Base-by-base conservation (phyloP, 768 basidiomycete genomes). In the Boletus insuetus region DNA sequence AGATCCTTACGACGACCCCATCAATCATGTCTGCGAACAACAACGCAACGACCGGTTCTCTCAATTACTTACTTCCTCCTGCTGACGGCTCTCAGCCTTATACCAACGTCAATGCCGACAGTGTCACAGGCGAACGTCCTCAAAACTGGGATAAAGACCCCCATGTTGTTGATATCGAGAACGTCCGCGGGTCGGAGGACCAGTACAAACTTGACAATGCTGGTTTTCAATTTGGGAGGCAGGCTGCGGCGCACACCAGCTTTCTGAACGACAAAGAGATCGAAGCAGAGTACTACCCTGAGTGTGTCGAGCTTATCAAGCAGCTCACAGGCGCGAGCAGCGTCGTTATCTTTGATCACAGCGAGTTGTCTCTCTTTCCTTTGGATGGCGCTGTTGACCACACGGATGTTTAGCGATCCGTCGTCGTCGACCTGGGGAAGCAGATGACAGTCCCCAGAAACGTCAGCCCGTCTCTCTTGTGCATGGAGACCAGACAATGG, bases 401-500 rank as follows among this genome's bases (percentile, higher is more conserved):
- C 22, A 14, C 26, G 35, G 14, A 32, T 50, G 19, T 35, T 0
- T 44, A 80, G 80, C 79, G 0, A 71, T 79, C 43, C 77, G 79
- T 35, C 72, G 77, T 20, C 74, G 66, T 29, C 68, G 72, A 41
- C 75, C 74, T 2, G 75, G 67, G 8, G 64, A 75, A 49, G 19
- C 51, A 22, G 73, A 70, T 17, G 73, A 75, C 55, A 55, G 65
- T 24, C 73, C 77, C 1, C 49, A 76, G 47, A 77, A 66, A 41
- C 77, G 78, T 9, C 77, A 77, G 62, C 79, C 77, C 8, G 76
- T 77, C 32, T 29, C 72, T 11, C 63, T 59, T 9, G 76, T 74
- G 11, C 80, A 80, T 59, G 75, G 76, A 29, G 80, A 80, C 65
- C 79, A 80, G 57, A 82, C 77, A 0, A 58, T 69, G 0, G 59